A percentile compares a stretch with the other conserved stretches of the same genome.
These are phyloP conservation scores for Botrytis galanthina DNA, from an alignment of 2,329 filamentous ascomycete species.

Conservation along the genomic window DNA sequence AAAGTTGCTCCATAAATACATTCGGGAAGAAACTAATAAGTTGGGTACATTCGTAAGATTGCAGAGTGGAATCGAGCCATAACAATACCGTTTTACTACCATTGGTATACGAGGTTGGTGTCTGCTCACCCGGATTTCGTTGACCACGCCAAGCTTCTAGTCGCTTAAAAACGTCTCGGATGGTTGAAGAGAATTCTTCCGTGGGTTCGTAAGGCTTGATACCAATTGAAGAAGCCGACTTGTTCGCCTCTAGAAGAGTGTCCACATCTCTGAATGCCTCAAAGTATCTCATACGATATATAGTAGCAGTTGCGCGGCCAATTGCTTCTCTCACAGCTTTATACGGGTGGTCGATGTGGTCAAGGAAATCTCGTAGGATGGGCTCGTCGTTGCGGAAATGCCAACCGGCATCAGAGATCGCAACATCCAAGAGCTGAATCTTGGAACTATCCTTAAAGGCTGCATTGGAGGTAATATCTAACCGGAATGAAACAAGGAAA, in stretches of 20 bases:
- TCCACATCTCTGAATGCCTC: slow-evolving; percentile 85
- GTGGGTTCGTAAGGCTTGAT: slow-evolving; percentile 78
- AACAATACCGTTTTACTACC: slow-evolving; percentile 93
- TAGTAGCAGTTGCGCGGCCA: slow-evolving; percentile 80
- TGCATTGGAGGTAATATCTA: slow-evolving; percentile 93
- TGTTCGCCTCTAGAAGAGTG: slow-evolving; percentile 74
- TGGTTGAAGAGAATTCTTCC: slow-evolving; percentile 68
- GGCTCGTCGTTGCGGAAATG: slow-evolving; percentile 90
- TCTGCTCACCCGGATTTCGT: slow-evolving; percentile 83
- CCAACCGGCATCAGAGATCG: slow-evolving; percentile 87
- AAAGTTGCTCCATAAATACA: slow-evolving; percentile 83
- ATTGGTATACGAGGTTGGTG: slow-evolving; percentile 89
- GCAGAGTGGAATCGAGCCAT: slow-evolving; percentile 90
- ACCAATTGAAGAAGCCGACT: slow-evolving; percentile 75
- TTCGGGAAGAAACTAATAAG: slow-evolving; percentile 88
- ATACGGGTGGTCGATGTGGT: slow-evolving; percentile 94
- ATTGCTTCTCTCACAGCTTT: slow-evolving; percentile 96
- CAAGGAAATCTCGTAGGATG: slow-evolving; percentile 83
- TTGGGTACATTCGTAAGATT: slow-evolving; percentile 88
- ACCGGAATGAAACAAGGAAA: slow-evolving; percentile 75
- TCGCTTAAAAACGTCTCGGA: slow-evolving; percentile 72
- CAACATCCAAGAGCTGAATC: slow-evolving; percentile 84
- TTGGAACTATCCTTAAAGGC: slow-evolving; percentile 99
- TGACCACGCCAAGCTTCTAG: slow-evolving; percentile 87
- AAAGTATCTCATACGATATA: slow-evolving; percentile 89